Base-by-base conservation (phyloP, 805 yeast genomes). In the Peterozyma toletana region DNA sequence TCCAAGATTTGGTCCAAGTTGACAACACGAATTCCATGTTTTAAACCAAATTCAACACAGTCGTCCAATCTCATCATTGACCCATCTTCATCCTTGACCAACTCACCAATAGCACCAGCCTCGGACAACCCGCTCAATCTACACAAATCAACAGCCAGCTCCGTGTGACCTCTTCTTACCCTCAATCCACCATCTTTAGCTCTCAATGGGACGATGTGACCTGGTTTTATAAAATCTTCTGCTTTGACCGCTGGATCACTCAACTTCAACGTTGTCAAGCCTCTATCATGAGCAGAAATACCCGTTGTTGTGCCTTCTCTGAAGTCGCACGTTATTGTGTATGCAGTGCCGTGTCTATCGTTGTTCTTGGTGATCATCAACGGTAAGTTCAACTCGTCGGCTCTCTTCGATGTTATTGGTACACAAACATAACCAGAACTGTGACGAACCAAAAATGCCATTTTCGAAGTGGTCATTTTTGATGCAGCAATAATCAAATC, bases 331-430 rank as follows among this genome's bases (percentile, higher is more conserved):
- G 97, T 88, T 40, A 93, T 80, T 1, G 99, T 93, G 65, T 93
- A 93, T 2, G 98, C 98, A 1, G 99, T 93, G 10, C 96, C 95
- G 54, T 93, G 97, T 59, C 95, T 80, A 59, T 93, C 99, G 11
- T 77, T 66, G 44, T 70, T 67, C 45, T 72, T 67, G 44, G 73
- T 68, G 43, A 80, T 64, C 93, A 93, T 83, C 41, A 86, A 73
- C 37, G 90, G 96, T 45, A 93, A 73, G 36, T 83, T 83, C 40
- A 93, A 73, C 41, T 70, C 60, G 57, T 91, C 95, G 2, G 98
- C 98, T 45, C 85, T 69, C 48, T 75, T 79, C 34, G 77, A 77
- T 14, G 87, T 71, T 52, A 91, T 63, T 11, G 99, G 99, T 11
- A 80, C 95, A 67, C 99, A 93, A 3, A 93, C 88, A 62, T 85